Conservation (phyloP, 1,284 basidiomycete genomes). For the Naganishia albida region DNA sequence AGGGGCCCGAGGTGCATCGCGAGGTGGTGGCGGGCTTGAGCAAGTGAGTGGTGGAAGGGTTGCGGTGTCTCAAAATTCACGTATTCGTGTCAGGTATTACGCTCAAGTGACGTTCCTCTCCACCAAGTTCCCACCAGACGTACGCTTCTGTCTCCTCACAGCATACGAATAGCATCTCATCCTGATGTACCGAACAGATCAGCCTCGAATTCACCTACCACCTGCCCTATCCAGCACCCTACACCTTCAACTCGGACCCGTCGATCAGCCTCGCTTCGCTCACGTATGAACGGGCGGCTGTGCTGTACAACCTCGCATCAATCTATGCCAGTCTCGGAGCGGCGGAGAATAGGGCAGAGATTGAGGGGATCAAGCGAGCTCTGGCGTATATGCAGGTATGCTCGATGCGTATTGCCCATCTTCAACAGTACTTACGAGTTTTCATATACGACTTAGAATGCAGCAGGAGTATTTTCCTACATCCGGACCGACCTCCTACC, state of each 20-base stretch:
- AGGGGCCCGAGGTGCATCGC: constrained; percentile 58
- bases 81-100: constrained; percentile 70
- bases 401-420: constrained; percentile 24
- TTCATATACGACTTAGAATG: constrained; percentile 58
- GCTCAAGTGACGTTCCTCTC: constrained; percentile 80
- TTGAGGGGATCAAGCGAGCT: constrained; percentile 73
- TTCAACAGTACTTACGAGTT: neutral
- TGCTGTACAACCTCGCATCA: constrained; percentile 81
- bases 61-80: constrained; percentile 9
- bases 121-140: constrained; percentile 69
- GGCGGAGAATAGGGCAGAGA: constrained; percentile 64
- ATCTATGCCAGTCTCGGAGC: constrained; percentile 63
- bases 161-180: neutral
- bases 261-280: constrained; percentile 71
- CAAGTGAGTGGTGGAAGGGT: constrained; percentile 59
- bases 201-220: constrained; percentile 73
- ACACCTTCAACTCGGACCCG: constrained; percentile 55
- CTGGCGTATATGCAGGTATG: constrained; percentile 70
- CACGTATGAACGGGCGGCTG: constrained; percentile 71
- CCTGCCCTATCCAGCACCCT: constrained; percentile 63
- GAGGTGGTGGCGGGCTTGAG: constrained; percentile 50
- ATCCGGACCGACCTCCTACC: constrained; percentile 64
- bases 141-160: constrained; percentile 49
- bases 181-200: constrained; percentile 60
- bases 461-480: constrained; percentile 73